Evolutionary conservation across 257 asterid species (phyloP).

Genomic region (Dorcoceras hygrometricum): DNA sequence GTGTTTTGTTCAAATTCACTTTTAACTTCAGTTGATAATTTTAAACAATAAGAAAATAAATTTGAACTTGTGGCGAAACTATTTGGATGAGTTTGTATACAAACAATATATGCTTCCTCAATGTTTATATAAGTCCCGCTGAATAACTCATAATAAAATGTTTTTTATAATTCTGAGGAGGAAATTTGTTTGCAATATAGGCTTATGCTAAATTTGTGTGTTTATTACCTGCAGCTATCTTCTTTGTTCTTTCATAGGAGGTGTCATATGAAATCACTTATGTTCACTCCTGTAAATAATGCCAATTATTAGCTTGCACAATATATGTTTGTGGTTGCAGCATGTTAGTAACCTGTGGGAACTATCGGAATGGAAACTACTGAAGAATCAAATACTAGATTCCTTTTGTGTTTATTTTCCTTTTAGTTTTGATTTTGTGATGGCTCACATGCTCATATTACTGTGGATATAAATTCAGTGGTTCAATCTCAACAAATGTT

Average conservation of each 20-base stretch:
- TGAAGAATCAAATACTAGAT: background rate
- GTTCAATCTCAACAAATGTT: background rate
- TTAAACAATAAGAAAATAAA: conserved; percentile 1
- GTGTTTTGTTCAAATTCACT: background rate
- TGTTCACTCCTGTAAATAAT: background rate
- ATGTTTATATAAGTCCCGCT: background rate
- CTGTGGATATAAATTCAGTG: background rate
- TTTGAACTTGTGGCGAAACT: background rate
- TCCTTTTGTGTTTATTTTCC: background rate
- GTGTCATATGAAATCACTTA: background rate
- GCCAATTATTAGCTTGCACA: background rate
- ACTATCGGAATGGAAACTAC: background rate
- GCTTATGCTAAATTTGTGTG: too few species aligned
- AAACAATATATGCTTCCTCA: background rate
- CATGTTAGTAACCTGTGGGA: background rate
- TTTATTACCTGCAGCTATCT: background rate
- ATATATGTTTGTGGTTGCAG: background rate
- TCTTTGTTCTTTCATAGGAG: background rate
- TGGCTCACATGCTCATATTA: background rate
- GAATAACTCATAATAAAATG: background rate
- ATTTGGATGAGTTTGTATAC: conserved; percentile 16
- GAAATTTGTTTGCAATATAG: background rate
- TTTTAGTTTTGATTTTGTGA: background rate
- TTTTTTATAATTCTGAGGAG: background rate
- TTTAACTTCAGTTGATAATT: background rate